These are phyloP conservation scores for Craterostigma plantagineum DNA, from an alignment of 257 asterid species.

Conservation along the genomic window DNA sequence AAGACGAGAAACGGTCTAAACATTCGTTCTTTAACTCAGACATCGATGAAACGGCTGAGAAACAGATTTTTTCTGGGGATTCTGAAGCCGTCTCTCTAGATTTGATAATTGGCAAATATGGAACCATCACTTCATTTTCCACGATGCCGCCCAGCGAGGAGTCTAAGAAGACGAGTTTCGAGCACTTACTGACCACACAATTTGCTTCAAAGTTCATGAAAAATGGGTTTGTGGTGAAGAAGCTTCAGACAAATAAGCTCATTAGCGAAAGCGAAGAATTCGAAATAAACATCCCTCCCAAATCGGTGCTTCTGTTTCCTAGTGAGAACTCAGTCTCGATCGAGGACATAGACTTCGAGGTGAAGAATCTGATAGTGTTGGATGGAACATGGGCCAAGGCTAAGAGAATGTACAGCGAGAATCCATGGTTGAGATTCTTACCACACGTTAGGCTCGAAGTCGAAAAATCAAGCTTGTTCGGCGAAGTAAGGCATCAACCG, in stretches of 20 bases:
- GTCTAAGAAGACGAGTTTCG: slow-evolving; percentile 15
- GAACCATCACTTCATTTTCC: slow-evolving; percentile 17
- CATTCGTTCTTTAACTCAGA: no score
- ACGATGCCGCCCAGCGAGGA: slow-evolving; percentile 5
- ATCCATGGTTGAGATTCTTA: slow-evolving; percentile 72
- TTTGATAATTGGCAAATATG: slow-evolving; percentile 35
- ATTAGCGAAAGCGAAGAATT: slow-evolving; percentile 47
- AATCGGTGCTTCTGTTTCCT: slow-evolving; percentile 70
- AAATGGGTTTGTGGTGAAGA: slow-evolving; percentile 46
- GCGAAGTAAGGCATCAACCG: slow-evolving; percentile 86
- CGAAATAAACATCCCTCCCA: slow-evolving; percentile 30
- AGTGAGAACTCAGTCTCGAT: slow-evolving; percentile 36
- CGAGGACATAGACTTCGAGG: slow-evolving; percentile 28
- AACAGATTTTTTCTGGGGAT: no score
- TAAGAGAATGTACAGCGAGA: slow-evolving; percentile 76
- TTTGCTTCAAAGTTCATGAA: slow-evolving; percentile 13
- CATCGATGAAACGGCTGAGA: no score
- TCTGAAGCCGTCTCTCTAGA: no score
- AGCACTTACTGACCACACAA: slow-evolving; percentile 15
- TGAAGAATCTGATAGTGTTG: slow-evolving; percentile 70
- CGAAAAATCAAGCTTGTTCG: slow-evolving; percentile 46
- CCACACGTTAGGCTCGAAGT: slow-evolving; percentile 58
- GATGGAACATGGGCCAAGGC: slow-evolving; percentile 96
- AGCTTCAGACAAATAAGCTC: slow-evolving; percentile 17
- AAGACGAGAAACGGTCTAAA: background rate